Evolutionary conservation across 225 moss, liverwort and hornwort species (phyloP).

Genomic region (Asterella californica): DNA sequence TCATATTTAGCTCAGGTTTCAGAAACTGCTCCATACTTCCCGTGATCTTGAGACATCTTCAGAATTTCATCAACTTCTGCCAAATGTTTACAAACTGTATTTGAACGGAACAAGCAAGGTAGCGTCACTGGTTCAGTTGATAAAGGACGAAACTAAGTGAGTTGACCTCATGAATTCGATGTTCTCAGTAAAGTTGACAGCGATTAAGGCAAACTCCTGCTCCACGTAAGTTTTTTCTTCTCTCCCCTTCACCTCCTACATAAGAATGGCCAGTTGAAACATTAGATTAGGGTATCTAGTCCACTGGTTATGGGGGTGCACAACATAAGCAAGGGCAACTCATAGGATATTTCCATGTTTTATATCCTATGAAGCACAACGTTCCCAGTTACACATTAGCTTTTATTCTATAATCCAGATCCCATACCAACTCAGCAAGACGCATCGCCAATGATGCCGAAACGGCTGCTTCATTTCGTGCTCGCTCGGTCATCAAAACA

Average conservation of each 20-base stretch:
- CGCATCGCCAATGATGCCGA: constrained; percentile 58
- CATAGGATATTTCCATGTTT: too few relatives aligned
- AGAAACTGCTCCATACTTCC: too few relatives aligned
- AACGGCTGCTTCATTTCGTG: constrained; percentile 60
- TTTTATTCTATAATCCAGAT: not conserved
- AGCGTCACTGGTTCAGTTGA: not conserved
- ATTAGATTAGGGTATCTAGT: not conserved
- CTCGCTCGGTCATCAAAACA: constrained; percentile 50
- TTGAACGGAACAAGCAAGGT: not conserved
- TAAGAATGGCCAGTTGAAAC: not conserved
- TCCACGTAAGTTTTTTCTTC: constrained; percentile 33
- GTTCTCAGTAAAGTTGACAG: constrained; percentile 40
- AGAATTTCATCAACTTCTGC: not conserved
- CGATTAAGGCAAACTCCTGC: constrained; percentile 32
- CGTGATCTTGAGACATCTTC: too few relatives aligned
- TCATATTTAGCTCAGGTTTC: not conserved
- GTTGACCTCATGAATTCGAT: constrained; percentile 37
- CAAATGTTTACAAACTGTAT: not conserved
- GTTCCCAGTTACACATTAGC: not conserved
- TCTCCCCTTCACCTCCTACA: constrained; percentile 39
- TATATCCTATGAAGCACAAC: not conserved
- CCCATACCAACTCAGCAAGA: constrained; percentile 59
- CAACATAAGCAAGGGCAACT: not conserved
- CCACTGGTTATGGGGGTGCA: not conserved
- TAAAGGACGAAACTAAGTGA: not conserved